phyloP scores from a whole-genome alignment of 345 rosid genomes.

The Brassica cretica region DNA sequence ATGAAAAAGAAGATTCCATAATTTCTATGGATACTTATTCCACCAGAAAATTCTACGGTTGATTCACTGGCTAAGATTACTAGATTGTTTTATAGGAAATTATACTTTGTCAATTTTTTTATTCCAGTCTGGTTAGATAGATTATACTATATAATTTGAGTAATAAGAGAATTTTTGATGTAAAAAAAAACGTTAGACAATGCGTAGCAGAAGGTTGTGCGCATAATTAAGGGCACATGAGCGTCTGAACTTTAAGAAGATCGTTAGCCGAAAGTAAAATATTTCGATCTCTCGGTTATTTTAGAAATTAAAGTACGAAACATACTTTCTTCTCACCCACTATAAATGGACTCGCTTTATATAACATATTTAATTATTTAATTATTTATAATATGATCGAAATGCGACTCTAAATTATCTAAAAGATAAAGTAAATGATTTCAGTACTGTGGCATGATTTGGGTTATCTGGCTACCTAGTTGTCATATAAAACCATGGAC shows the following conservation, averaged over 20 bases:
- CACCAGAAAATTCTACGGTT: no score
- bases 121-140: no score
- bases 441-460: slow-evolving; percentile 11
- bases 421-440: slow-evolving; percentile 20
- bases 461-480: slow-evolving; percentile 21
- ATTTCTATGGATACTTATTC: no score
- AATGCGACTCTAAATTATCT: slow-evolving; percentile 12
- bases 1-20: no score
- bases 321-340: slow-evolving; percentile 22
- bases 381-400: slow-evolving; percentile 7
- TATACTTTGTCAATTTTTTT: no score
- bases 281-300: background rate
- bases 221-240: slow-evolving; percentile 35
- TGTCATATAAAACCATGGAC: slow-evolving; percentile 17
- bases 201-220: slow-evolving; percentile 3
- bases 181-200: background rate
- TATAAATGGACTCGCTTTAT: background rate
- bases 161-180: no score
- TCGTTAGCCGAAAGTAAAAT: slow-evolving; percentile 29
- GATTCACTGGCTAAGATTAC: no score
- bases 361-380: background rate
- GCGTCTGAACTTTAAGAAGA: slow-evolving; percentile 3
- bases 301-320: slow-evolving; percentile 9
- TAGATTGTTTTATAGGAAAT: no score
- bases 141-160: no score